Conservation (phyloP, 2,329 filamentous ascomycete species). For the Immersiporthe knoxdaviesiana region DNA sequence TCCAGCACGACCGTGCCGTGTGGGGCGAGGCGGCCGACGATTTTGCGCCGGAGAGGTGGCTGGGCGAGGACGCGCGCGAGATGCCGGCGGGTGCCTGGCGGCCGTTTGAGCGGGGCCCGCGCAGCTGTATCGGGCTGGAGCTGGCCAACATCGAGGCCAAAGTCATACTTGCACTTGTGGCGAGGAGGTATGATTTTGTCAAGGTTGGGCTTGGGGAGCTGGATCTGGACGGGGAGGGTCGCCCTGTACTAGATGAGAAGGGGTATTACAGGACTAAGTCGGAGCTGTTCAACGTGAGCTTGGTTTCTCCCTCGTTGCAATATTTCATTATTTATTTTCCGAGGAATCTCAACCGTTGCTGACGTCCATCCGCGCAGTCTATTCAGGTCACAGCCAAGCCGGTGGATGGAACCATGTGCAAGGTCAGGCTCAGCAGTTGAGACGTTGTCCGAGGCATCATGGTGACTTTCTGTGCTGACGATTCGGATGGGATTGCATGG, state of each 20-base stretch:
- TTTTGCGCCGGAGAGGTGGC: conserved; percentile 48
- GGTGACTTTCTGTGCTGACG: not conserved
- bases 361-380: conserved; percentile 31
- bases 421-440: conserved; percentile 32
- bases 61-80: conserved; percentile 33
- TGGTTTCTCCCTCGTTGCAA: no score
- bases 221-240: conserved; percentile 33
- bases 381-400: conserved; percentile 37
- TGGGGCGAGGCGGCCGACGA: conserved; percentile 41
- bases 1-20: conserved; percentile 41
- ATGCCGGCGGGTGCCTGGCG: conserved; percentile 50
- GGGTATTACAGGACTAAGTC: conserved; percentile 35
- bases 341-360: not conserved
- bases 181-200: conserved; percentile 38
- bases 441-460: conserved; percentile 5
- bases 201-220: conserved; percentile 40
- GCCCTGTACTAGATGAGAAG: conserved; percentile 32
- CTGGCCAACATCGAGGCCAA: conserved; percentile 48
- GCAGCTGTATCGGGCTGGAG: conserved; percentile 60
- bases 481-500: not conserved
- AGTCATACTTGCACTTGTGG: conserved; percentile 39
- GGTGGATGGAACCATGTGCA: conserved; percentile 36
- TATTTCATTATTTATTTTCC: not conserved
- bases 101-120: conserved; percentile 55
- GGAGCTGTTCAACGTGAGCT: conserved; percentile 37